Percentiles rank a stretch among this genome's conserved stretches.
Evolutionary conservation across 768 basidiomycete genomes (phyloP).

Genomic region (Lentinula aciculospora): DNA sequence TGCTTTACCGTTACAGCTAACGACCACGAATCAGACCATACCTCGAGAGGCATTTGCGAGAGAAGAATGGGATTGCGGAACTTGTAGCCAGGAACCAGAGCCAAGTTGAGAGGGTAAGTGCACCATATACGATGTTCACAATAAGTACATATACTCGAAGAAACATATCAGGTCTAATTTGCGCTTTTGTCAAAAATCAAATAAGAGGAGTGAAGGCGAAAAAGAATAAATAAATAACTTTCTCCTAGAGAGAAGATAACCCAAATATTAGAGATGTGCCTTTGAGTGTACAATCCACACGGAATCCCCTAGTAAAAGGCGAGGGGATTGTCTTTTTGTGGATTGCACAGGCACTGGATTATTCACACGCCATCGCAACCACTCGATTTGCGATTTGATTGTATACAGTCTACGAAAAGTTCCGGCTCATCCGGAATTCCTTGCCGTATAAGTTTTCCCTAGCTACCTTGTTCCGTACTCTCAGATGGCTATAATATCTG

Average conservation of each 20-base stretch:
- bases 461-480: neutral
- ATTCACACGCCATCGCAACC: neutral
- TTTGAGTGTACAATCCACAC: slow-evolving; percentile 18
- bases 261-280: neutral
- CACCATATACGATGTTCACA: too few relatives aligned
- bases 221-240: neutral
- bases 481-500: neutral
- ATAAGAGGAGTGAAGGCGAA: too few relatives aligned
- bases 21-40: too few relatives aligned
- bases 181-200: too few relatives aligned
- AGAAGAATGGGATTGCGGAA: too few relatives aligned
- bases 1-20: too few relatives aligned
- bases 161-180: too few relatives aligned
- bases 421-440: neutral
- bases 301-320: slow-evolving; percentile 57
- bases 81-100: too few relatives aligned
- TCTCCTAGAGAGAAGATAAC: neutral
- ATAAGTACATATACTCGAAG: too few relatives aligned
- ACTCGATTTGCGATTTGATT: neutral
- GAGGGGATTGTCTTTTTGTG: slow-evolving; percentile 50
- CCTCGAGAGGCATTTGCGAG: too few relatives aligned
- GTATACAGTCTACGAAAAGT: neutral
- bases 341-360: slow-evolving; percentile 32
- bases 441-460: neutral
- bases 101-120: too few relatives aligned